A percentile compares a stretch with the other conserved stretches of the same genome.
phyloP scores from a whole-genome alignment of 805 yeast species.

The Brettanomyces bruxellensis region DNA sequence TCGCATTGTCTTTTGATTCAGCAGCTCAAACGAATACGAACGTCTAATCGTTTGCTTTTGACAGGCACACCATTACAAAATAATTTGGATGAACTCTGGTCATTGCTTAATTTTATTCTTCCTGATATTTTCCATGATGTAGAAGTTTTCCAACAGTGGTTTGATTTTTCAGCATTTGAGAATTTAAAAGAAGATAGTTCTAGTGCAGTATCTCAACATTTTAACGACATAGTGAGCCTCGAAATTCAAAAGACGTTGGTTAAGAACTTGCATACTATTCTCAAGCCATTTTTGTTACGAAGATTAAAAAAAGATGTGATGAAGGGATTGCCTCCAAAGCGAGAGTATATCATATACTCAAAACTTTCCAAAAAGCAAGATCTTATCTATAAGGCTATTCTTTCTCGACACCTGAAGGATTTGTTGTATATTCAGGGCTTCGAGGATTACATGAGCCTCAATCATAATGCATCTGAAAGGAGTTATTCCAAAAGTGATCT shows the following conservation, averaged over 20 bases:
- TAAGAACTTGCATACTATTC: conserved; percentile 72
- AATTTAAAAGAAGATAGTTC: conserved; percentile 25
- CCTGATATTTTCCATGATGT: conserved; percentile 92
- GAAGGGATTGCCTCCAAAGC: conserved; percentile 70
- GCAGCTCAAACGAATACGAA: conserved; percentile 57
- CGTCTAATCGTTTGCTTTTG: conserved; percentile 64
- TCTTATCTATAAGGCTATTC: conserved; percentile 25
- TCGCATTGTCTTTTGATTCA: conserved; percentile 67
- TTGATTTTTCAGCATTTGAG: conserved; percentile 63
- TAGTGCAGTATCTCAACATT: conserved; percentile 26
- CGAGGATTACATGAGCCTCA: conserved; percentile 40
- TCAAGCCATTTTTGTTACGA: conserved; percentile 81
- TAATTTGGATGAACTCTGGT: conserved; percentile 86
- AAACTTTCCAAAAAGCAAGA: conserved; percentile 35
- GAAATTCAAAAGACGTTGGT: conserved; percentile 56
- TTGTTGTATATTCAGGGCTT: conserved; percentile 39
- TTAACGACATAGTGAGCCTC: conserved; percentile 43
- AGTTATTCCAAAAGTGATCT: conserved; percentile 17
- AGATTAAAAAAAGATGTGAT: conserved; percentile 72
- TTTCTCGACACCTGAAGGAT: conserved; percentile 34
- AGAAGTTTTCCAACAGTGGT: conserved; percentile 88
- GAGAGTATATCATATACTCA: conserved; percentile 78
- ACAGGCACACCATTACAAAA: conserved; percentile 98
- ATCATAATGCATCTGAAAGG: conserved; percentile 15
- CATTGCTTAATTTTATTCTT: conserved; percentile 77